Evolutionary conservation across 73 alveolate species (phyloP).

Genomic region (Paramecium biaurelia): DNA sequence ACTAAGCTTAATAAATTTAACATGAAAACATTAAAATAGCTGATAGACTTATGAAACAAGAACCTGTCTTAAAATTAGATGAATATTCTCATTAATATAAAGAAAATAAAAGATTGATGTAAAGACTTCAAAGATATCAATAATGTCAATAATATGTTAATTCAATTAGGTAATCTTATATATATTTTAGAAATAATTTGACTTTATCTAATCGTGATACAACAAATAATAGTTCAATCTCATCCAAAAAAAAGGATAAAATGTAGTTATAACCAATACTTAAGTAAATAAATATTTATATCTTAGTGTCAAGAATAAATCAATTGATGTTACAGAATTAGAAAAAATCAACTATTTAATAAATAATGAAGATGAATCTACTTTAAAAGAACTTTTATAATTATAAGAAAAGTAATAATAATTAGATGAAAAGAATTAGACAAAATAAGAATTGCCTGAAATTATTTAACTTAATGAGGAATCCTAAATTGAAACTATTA

Average conservation of each 20-base stretch:
- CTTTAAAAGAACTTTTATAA: not conserved
- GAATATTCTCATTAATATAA: not conserved
- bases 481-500: not conserved
- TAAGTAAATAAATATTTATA: not conserved
- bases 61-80: slow-evolving; percentile 27
- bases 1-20: not conserved
- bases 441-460: not conserved
- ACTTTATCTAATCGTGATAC: not conserved
- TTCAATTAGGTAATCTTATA: not conserved
- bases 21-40: slow-evolving; percentile 30
- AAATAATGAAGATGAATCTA: not conserved
- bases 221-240: not conserved
- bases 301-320: not conserved
- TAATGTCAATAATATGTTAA: not conserved
- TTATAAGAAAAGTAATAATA: not conserved
- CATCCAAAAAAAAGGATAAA: not conserved
- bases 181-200: not conserved
- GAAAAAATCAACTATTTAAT: not conserved
- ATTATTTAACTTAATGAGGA: not conserved
- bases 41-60: slow-evolving; percentile 9
- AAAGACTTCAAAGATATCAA: not conserved
- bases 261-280: not conserved
- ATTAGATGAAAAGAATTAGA: not conserved
- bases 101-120: not conserved
- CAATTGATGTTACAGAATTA: not conserved